Base-by-base conservation (phyloP, 176 grass and related monocot genomes). In the Microstegium vimineum region DNA sequence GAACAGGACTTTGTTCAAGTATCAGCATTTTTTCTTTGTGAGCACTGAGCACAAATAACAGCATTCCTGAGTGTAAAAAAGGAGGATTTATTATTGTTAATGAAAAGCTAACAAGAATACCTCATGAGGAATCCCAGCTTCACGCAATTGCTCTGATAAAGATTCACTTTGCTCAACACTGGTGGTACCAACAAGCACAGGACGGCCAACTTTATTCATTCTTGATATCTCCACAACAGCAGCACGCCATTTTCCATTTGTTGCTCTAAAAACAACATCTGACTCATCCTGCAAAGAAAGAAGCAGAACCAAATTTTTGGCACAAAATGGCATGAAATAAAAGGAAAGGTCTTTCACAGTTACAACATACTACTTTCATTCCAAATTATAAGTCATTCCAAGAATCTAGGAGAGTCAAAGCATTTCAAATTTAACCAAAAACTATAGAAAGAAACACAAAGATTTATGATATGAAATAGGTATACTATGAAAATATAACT, bases 201-300 rank as follows among this genome's bases (percentile, higher is more conserved):
- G 95, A 49, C 95, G 90, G 20, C 92, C 92, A 79, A 83, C 79
- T 80, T 98, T 98, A 62, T 98, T 89, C 95, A 98, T 98, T 76
- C 95, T 90, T 56, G 95, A 90, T 84, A 94, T 98, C 85, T 98
- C 95, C 80, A 98, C 92, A 80, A 93, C 52, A 80, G 80, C 92
- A 84, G 95, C 95, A 80, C 95, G 92, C 95, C 95, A 98, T 88
- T 98, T 95, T 78, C 95, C 95, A 73, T 69, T 94, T 80, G 90
- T 91, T 86, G 92, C 92, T 89, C 95, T 91, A 76, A 98, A 98
- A 80, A 98, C 95, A 87, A 98, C 92, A 91, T 98, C 95, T 49
- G 95, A 98, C 6, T 98, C 95, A 80, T 98, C 95, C 95, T 98
- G 62, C 52, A 86, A 86, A 72, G 32, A 40, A 81, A 84, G 56